A percentile compares a stretch with the other conserved stretches of the same genome.
Conservation (phyloP, 2,329 filamentous ascomycete species). For the Beauveria sp. region DNA sequence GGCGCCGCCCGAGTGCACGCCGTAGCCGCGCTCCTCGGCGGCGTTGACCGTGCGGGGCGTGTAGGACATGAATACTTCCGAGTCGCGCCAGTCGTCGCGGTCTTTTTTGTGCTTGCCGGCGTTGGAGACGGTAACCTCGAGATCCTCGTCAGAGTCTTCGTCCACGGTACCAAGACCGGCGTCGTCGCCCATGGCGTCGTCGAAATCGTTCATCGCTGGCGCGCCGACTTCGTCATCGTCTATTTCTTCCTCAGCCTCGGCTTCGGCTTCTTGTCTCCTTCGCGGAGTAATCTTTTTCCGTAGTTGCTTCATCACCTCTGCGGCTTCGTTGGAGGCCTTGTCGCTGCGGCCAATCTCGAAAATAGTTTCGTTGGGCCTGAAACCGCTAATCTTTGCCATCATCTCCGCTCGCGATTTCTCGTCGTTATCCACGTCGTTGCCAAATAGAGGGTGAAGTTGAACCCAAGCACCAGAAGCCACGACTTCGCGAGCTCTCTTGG, state of each 20-base stretch:
- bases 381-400: conserved; percentile 81
- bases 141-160: conserved; percentile 41
- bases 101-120: conserved; percentile 44
- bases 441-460: conserved; percentile 75
- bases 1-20: conserved; percentile 76
- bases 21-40: conserved; percentile 87
- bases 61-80: conserved; percentile 95
- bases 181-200: conserved; percentile 20
- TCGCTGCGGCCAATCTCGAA: conserved; percentile 82
- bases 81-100: conserved; percentile 66
- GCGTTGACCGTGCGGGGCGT: conserved; percentile 71
- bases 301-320: conserved; percentile 67
- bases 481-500: conserved; percentile 75
- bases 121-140: conserved; percentile 65
- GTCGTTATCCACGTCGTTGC: conserved; percentile 53
- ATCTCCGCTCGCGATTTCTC: conserved; percentile 75
- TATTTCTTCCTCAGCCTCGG: conserved; percentile 33
- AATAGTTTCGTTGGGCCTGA: conserved; percentile 87
- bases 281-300: conserved; percentile 60
- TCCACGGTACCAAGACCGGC: conserved; percentile 28
- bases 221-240: conserved; percentile 21
- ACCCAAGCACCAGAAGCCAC: conserved; percentile 63
- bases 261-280: conserved; percentile 33
- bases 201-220: conserved; percentile 21
- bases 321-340: conserved; percentile 56